Evolutionary conservation across 495 filamentous ascomycete species (phyloP).

Genomic region (Saxophila tyrrhenica): DNA sequence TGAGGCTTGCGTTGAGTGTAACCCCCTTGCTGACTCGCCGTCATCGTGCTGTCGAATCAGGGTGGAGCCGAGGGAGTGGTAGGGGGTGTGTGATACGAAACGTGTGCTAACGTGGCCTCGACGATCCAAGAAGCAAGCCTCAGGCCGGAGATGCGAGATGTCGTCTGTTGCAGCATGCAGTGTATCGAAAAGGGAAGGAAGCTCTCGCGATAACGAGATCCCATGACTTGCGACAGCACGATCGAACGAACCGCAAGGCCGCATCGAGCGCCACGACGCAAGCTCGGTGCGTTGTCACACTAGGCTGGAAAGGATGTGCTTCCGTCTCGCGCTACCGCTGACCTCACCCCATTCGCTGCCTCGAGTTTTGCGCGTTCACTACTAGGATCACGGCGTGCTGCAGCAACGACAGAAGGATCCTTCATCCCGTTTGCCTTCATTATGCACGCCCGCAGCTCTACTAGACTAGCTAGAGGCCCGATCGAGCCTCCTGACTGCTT

Average conservation of each 20-base stretch:
- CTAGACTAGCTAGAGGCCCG: background rate
- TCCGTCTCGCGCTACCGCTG: background rate
- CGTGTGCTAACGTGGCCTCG: background rate
- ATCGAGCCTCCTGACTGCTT: background rate
- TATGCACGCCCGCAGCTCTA: background rate
- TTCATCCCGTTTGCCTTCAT: background rate
- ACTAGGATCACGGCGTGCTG: background rate
- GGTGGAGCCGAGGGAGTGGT: background rate
- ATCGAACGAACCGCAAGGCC: background rate
- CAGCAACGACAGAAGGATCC: background rate
- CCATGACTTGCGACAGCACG: background rate
- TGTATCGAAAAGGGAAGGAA: background rate
- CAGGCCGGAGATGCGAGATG: background rate
- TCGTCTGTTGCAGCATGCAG: background rate
- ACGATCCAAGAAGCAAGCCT: background rate
- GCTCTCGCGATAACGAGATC: background rate
- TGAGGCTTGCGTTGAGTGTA: background rate
- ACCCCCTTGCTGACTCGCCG: no score
- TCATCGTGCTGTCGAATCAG: background rate
- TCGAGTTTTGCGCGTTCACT: background rate
- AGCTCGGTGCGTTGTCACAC: background rate
- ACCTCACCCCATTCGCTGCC: background rate
- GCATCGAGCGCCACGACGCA: background rate
- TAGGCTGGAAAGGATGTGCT: background rate
- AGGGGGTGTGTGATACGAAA: no score